Percentiles rank a stretch among this genome's conserved stretches.
phyloP scores from a whole-genome alignment of 306 rosid species.

The Citrullus colocynthis region DNA sequence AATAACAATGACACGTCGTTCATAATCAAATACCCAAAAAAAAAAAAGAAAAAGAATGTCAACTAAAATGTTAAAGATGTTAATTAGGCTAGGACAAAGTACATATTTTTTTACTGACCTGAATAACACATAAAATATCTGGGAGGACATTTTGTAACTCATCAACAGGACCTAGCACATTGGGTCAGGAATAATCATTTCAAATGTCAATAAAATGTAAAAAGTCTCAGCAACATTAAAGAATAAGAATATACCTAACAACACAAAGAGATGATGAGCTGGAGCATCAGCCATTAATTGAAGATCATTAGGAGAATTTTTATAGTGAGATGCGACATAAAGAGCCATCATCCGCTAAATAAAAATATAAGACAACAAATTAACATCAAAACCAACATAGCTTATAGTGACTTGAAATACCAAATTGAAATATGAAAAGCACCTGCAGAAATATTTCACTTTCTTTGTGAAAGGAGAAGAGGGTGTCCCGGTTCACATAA shows the following conservation, averaged over 20 bases:
- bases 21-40: background rate
- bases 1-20: background rate
- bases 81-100: background rate
- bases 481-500: conserved; percentile 88
- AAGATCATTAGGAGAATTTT: conserved; percentile 90
- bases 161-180: conserved; percentile 73
- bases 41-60: background rate
- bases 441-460: conserved; percentile 93
- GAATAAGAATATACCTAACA: conserved; percentile 55
- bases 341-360: conserved; percentile 95
- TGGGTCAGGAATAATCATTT: background rate
- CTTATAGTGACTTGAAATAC: background rate
- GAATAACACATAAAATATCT: conserved; percentile 88
- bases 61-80: background rate
- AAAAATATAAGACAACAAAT: conserved; percentile 10
- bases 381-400: background rate
- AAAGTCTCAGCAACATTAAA: background rate
- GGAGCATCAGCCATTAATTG: conserved; percentile 98
- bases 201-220: background rate
- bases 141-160: conserved; percentile 81
- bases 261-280: conserved; percentile 84
- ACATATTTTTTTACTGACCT: conserved; percentile 28
- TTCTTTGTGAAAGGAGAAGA: conserved; percentile 77
- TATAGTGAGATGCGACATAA: conserved; percentile 88
- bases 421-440: background rate